phyloP scores from a whole-genome alignment of 2,329 filamentous ascomycete genomes.

The Botrytis deweyae region DNA sequence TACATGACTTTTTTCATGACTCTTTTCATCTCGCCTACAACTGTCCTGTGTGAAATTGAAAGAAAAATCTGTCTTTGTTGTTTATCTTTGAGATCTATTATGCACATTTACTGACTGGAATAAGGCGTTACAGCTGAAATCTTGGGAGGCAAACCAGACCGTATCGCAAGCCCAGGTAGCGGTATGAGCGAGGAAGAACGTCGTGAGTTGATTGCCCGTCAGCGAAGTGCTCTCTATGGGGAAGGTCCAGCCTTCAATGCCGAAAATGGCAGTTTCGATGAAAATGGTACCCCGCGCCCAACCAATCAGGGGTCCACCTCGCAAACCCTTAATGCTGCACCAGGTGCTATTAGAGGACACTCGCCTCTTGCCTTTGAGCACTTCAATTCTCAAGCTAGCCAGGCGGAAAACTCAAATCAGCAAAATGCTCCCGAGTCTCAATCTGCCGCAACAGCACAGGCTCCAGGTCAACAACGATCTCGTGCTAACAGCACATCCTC shows the following conservation, averaged over 20 bases:
- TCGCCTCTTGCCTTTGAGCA: slow-evolving; percentile 81
- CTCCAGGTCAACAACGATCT: slow-evolving; percentile 47
- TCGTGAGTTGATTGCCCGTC: slow-evolving; percentile 91
- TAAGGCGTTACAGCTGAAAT: slow-evolving; percentile 66
- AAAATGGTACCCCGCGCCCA: slow-evolving; percentile 61
- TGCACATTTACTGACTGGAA: slow-evolving; percentile 40
- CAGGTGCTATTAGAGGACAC: slow-evolving; percentile 64
- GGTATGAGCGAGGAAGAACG: slow-evolving; percentile 93
- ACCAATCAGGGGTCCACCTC: slow-evolving; percentile 63
- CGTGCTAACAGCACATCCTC: slow-evolving; percentile 84
- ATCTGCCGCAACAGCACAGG: slow-evolving; percentile 44
- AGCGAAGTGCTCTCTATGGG: slow-evolving; percentile 91
- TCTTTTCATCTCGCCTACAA: slow-evolving; percentile 35
- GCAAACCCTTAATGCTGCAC: slow-evolving; percentile 59
- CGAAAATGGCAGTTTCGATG: slow-evolving; percentile 67
- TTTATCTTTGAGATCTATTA: slow-evolving; percentile 24
- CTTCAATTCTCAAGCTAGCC: slow-evolving; percentile 47
- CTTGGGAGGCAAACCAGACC: slow-evolving; percentile 74
- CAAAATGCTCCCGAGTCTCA: slow-evolving; percentile 49
- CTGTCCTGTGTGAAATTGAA: slow-evolving; percentile 42
- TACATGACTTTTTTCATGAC: slow-evolving; percentile 39
- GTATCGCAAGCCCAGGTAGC: slow-evolving; percentile 77
- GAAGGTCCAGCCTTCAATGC: slow-evolving; percentile 64
- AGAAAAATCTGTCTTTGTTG: slow-evolving; percentile 9
- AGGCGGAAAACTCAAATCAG: slow-evolving; percentile 30